Base-by-base conservation (phyloP, 148 eudicot species). In the Vaccinium vitisidaea region DNA sequence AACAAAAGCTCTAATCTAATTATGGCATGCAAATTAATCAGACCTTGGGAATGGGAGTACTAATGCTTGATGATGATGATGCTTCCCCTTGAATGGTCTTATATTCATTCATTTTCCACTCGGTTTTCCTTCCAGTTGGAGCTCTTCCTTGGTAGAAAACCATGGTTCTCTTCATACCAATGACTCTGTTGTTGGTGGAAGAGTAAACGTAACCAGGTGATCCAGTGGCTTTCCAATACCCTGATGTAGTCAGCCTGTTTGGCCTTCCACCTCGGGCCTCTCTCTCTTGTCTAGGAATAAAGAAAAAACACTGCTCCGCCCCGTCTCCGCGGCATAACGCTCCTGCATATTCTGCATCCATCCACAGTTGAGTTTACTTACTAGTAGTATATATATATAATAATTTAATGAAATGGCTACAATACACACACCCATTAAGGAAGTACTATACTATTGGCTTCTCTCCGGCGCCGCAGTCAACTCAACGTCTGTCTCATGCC, bases 141-240 rank as follows among this genome's bases (percentile, higher is more conserved):
- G 95, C 94, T 86, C 92, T 80, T 53, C 97, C 97, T n/a, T 43
- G 65, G 85, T 92, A 92, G 85, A 92, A 94, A 55, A 94, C 97
- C 95, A 94, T 92, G n/a, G 95, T 94, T 75, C 90, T 88, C 90
- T 91, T 94, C 46, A 82, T 65, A 2, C 97, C 97, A 5, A 94
- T 91, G 30, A 84, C 23, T 55, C 83, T 89, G 39, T 88, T 88
- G 2, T 75, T 12, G 6, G 67, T 21, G 67, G 89, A 86, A 18
- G 95, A 92, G 83, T 87, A 90, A 14, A 94, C 92, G 18, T 50
- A 76, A 25, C 87, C 81, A 0, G 90, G 94, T 18, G 94, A 92
- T 1, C 97, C 97, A 6, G 93, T 92, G 21, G 94, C 95, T 85
- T 94, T 94, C 97, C 97, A 94, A 71, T 92, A 94, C 5, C 97